Percentiles rank a stretch among this genome's conserved stretches.
phyloP scores from a whole-genome alignment of 1,139 yeast species.

The Spathaspora sp. region DNA sequence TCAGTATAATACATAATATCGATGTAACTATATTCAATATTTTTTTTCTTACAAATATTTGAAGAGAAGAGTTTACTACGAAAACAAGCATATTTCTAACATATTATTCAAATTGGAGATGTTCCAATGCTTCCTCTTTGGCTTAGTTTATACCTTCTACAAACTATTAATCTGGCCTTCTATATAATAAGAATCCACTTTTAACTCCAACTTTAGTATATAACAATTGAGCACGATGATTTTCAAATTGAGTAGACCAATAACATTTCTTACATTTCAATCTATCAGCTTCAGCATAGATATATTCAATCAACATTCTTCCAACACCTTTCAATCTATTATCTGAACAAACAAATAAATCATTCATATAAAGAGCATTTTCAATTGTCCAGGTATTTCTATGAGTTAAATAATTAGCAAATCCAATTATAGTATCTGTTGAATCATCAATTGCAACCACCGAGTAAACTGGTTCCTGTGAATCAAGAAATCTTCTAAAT shows the following conservation, averaged over 20 bases:
- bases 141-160: too few species aligned
- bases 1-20: slow-evolving; percentile 35
- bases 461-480: slow-evolving; percentile 41
- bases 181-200: slow-evolving; percentile 43
- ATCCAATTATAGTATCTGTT: slow-evolving; percentile 26
- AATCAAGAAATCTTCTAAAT: slow-evolving; percentile 45
- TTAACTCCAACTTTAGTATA: slow-evolving; percentile 54
- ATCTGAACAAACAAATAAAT: slow-evolving; percentile 40
- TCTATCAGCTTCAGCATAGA: slow-evolving; percentile 49
- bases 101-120: too few species aligned
- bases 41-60: not conserved
- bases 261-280: slow-evolving; percentile 44
- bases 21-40: not conserved
- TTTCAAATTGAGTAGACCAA: slow-evolving; percentile 56
- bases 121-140: too few species aligned
- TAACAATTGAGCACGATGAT: slow-evolving; percentile 59
- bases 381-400: slow-evolving; percentile 48
- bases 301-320: slow-evolving; percentile 47
- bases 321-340: slow-evolving; percentile 50
- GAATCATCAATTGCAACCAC: slow-evolving; percentile 41
- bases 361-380: slow-evolving; percentile 48
- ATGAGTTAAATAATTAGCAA: slow-evolving; percentile 50
- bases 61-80: not conserved
- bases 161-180: slow-evolving; percentile 8
- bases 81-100: not conserved